A percentile compares a stretch with the other conserved stretches of the same genome.
Conservation (phyloP, 2,329 filamentous ascomycete genomes). For the Aspergillus vadensis region DNA sequence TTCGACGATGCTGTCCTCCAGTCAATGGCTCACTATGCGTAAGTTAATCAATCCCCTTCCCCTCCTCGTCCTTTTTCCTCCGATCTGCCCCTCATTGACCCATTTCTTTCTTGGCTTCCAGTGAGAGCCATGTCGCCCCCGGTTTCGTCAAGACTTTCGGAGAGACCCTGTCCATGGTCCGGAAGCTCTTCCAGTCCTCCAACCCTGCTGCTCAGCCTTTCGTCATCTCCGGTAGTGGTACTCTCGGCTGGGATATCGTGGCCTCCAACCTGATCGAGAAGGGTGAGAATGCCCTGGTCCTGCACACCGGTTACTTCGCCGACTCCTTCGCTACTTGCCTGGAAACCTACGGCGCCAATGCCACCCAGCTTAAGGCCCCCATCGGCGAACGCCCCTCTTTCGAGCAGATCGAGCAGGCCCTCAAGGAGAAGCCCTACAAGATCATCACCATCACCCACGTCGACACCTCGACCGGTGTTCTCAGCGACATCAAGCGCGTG, state of each 20-base stretch:
- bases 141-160: slow-evolving; percentile 89
- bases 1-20: slow-evolving; percentile 96
- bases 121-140: slow-evolving; percentile 89
- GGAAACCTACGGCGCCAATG: slow-evolving; percentile 83
- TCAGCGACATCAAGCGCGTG: slow-evolving; percentile 85
- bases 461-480: slow-evolving; percentile 93
- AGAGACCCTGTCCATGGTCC: slow-evolving; percentile 82
- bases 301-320: slow-evolving; percentile 96
- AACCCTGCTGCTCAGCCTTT: slow-evolving; percentile 84
- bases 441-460: slow-evolving; percentile 93
- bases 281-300: slow-evolving; percentile 85
- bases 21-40: slow-evolving; percentile 87
- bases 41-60: slow-evolving; percentile 16
- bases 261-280: slow-evolving; percentile 89
- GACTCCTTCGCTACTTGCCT: slow-evolving; percentile 94
- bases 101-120: slow-evolving; percentile 41
- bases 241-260: slow-evolving; percentile 94
- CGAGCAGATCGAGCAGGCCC: slow-evolving; percentile 81
- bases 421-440: slow-evolving; percentile 92
- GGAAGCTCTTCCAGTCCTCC: slow-evolving; percentile 91
- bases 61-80: slow-evolving; percentile 11
- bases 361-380: slow-evolving; percentile 84
- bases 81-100: neutral
- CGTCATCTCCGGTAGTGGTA: slow-evolving; percentile 90
- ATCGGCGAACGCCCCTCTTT: slow-evolving; percentile 87